phyloP scores from a whole-genome alignment of 257 asterid genomes.

The Verbena officinalis region DNA sequence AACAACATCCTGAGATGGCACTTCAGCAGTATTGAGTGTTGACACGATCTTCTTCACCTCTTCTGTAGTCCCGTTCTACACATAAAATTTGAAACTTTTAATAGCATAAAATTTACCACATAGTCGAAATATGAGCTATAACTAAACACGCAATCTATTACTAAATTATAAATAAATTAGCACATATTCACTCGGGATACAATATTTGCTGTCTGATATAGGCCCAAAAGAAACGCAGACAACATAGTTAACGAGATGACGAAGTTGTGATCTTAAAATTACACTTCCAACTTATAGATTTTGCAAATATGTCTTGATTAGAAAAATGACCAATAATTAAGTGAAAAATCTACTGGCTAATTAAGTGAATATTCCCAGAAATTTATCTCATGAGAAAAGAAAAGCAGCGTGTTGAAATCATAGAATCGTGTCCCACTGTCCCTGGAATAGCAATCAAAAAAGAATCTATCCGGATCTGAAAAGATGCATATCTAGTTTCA shows the following conservation, averaged over 20 bases:
- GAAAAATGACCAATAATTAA: background rate
- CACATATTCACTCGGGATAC: too few species aligned
- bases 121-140: background rate
- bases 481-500: background rate
- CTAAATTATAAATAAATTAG: background rate
- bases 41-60: constrained; percentile 92
- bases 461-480: constrained; percentile 30
- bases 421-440: background rate
- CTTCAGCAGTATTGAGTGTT: constrained; percentile 75
- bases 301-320: background rate
- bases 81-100: constrained; percentile 11
- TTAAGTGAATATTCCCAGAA: background rate
- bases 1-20: constrained; percentile 87
- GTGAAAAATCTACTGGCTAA: background rate
- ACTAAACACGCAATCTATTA: constrained; percentile 2
- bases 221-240: too few species aligned
- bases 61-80: constrained; percentile 85
- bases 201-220: too few species aligned
- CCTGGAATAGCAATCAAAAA: background rate
- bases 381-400: too few species aligned
- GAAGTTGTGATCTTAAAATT: background rate
- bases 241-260: too few species aligned
- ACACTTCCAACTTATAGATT: background rate
- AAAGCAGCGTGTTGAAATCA: too few species aligned
- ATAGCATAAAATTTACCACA: background rate